phyloP scores from a whole-genome alignment of 2,329 filamentous ascomycete genomes.

The Aspergillus texensis region DNA sequence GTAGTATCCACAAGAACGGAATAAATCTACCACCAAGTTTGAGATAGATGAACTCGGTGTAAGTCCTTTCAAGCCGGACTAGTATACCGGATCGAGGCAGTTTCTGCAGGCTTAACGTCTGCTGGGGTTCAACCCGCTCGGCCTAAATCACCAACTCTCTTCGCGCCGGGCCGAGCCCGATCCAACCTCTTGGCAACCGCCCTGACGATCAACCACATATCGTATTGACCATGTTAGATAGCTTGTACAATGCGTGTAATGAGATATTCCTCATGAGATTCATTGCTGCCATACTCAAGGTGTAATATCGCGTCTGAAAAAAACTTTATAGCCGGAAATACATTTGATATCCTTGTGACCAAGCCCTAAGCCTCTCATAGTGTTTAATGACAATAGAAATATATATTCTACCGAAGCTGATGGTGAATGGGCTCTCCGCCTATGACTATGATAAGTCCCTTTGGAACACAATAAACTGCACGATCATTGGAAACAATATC shows the following conservation, averaged over 20 bases:
- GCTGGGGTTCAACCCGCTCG: background rate
- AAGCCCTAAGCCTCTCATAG: too few relatives aligned
- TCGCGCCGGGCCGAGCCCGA: background rate
- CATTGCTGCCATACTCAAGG: too few relatives aligned
- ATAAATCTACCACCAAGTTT: background rate
- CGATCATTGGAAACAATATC: too few relatives aligned
- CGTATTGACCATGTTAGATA: background rate
- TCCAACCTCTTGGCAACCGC: background rate
- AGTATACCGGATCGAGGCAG: background rate
- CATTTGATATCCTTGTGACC: too few relatives aligned
- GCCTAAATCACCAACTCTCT: background rate
- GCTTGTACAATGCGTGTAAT: background rate
- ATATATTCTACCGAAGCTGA: accelerated
- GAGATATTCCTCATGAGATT: background rate
- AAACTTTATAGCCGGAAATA: accelerated
- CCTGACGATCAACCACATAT: background rate
- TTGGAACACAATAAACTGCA: too few relatives aligned
- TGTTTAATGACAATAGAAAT: too few relatives aligned
- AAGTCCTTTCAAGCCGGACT: background rate
- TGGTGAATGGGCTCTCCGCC: accelerated
- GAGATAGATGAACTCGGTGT: background rate
- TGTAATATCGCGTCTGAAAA: too few relatives aligned
- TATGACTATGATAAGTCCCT: too few relatives aligned
- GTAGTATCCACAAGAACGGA: background rate
- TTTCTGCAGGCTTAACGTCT: background rate